Base-by-base conservation (phyloP, 75 land plant species). In the Pseudotsuga menziesii region DNA sequence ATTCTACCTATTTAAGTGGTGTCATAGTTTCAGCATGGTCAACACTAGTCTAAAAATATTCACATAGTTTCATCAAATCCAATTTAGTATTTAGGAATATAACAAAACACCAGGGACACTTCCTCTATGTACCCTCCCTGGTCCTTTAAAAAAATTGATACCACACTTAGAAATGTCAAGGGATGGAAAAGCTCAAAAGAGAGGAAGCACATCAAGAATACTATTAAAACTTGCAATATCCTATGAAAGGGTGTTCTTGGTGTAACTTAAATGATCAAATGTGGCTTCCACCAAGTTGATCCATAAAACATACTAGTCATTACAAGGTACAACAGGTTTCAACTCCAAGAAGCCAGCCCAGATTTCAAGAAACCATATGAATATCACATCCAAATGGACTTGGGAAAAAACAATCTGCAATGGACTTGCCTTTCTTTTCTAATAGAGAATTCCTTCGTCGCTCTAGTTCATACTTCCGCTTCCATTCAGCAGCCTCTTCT, bases 401-500 rank as follows among this genome's bases (percentile, higher is more conserved):
- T 36, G 27, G 12, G 4, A 69, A 63, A 69, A 41, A 69, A 36
- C 2, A 69, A 39, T 69, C 14, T 23, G 41, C 25, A 6, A 11
- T 39, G n/a, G n/a, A 39, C 72, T 69, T 20, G n/a, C 72, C 72
- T 69, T 23, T 69, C 54, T 69, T 41, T 41, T 69, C 72, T 69
- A 69, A 44, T 22, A 74, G 23, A 1, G 16, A n/a, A 73, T 86
- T 92, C 7, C 84, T 77, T 27, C 76, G 81, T 69, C 84, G 78
- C 81, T 95, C 98, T 48, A 91, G 52, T 83, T 96, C 97, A 82
- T 89, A 96, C 79, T 88, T 96, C 26, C 90, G 89, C 83, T 94
- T 96, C 99, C 99, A 96, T 62, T 92, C 88, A 63, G 91, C 92
- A 59, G 99, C 99, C 81, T 96, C 97, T 32, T 88, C 89, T 81